Percentiles rank a stretch among this genome's conserved stretches.
These are phyloP conservation scores for Chlorella vulgaris DNA, from an alignment of 139 green algal species.

Conservation along the genomic window DNA sequence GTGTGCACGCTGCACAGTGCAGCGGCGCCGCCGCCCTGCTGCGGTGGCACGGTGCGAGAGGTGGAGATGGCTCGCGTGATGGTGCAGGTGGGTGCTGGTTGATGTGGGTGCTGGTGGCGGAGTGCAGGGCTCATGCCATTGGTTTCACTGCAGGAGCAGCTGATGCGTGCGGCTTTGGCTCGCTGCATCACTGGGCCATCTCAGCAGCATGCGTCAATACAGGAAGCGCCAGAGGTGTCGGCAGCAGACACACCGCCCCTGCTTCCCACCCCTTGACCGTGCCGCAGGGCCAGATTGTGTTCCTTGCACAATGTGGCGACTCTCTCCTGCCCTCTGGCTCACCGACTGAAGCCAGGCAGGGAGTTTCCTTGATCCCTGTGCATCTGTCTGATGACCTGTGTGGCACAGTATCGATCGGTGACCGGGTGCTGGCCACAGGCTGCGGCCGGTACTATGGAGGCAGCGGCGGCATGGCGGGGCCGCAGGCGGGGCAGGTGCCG, in stretches of 20 bases:
- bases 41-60: not conserved
- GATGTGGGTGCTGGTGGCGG: not conserved
- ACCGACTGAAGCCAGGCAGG: not conserved
- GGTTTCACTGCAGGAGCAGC: no score
- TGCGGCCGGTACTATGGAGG: not conserved
- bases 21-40: slow-evolving; percentile 8
- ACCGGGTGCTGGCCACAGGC: slow-evolving; percentile 15
- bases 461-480: not conserved
- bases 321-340: not conserved
- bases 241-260: not conserved
- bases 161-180: no score
- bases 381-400: slow-evolving; percentile 26
- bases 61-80: slow-evolving; percentile 25
- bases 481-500: not conserved
- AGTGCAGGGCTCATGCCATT: no score
- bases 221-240: no score
- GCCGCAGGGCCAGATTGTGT: slow-evolving; percentile 30
- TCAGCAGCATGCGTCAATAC: no score
- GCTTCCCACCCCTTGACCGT: no score
- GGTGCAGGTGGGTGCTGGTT: slow-evolving; percentile 16
- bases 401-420: not conserved
- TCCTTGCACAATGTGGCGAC: slow-evolving; percentile 1
- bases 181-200: no score
- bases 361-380: not conserved
- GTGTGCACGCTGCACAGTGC: not conserved